Base-by-base conservation (phyloP, 371 early-diverging fungal genomes). In the Mucor saturninus region DNA sequence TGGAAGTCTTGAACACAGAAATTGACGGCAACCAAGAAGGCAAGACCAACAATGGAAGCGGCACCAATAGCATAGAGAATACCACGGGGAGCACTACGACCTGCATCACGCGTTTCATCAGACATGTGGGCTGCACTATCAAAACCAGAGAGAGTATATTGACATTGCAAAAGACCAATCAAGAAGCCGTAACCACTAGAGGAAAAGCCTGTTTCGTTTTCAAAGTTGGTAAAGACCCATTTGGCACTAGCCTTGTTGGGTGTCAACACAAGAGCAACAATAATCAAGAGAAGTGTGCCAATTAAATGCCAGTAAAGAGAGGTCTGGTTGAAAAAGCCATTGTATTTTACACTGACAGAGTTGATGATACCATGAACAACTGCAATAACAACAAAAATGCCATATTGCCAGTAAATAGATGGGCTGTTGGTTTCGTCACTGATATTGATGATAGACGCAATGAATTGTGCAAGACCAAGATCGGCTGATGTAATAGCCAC, bases 91-190 rank as follows among this genome's bases (percentile, higher is more conserved):
- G 88, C 89, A 39, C 81, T 81, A 38, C 85, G 76, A 61, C 79
- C 81, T 6, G 89, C 87, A 60, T 85, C 81, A 32, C 76, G 74
- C 21, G 92, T 90, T 71, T 92, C 92, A 57, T 92, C 92, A 5
- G 88, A 83, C 85, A 92, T 86, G 65, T 92, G 90, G 5, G 90
- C 90, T 5, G 89, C 85, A 29, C 88, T 83, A 55, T 91, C 92
- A 72, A 88, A 91, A n/a, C 91, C 88, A 35, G 83, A 83, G 45
- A 85, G 65, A 14, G 86, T 84, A 68, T 80, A 85, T 64, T 82
- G 84, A 37, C 72, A 71, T 54, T 77, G 79, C 37, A 81, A 61
- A 13, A 81, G 68, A 59, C 79, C 82, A 46, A 81, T 73, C 15
- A 81, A 64, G 53, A 79, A 81, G 4, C 75, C 77, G 55, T 81